Conservation (phyloP, 768 basidiomycete genomes). For the Lactarius vividus region DNA sequence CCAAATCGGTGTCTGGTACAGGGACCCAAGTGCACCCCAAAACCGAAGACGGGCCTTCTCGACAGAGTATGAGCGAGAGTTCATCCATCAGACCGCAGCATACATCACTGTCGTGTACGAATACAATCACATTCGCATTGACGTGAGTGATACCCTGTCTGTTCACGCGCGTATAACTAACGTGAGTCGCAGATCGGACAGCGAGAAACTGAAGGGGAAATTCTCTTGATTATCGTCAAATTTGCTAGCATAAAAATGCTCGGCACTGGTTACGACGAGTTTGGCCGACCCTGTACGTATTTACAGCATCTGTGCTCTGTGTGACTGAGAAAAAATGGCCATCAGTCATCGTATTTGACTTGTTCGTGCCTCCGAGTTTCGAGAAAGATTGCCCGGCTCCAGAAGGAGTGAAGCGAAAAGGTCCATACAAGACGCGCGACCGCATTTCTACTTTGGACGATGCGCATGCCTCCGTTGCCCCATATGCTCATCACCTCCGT, state of each 20-base stretch:
- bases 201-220: conserved; percentile 21
- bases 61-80: conserved; percentile 63
- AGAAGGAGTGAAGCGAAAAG: conserved; percentile 38
- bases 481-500: conserved; percentile 71
- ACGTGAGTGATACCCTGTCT: conserved; percentile 40
- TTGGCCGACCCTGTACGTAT: conserved; percentile 11
- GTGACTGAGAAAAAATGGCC: neutral
- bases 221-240: conserved; percentile 12
- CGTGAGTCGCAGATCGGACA: conserved; percentile 16
- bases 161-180: neutral
- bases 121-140: conserved; percentile 61
- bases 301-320: neutral
- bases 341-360: conserved; percentile 24
- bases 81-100: conserved; percentile 43
- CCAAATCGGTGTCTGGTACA: conserved; percentile 65
- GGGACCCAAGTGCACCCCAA: conserved; percentile 27
- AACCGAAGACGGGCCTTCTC: conserved; percentile 47
- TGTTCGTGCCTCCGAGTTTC: conserved; percentile 52
- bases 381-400: conserved; percentile 58
- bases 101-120: conserved; percentile 65
- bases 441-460: conserved; percentile 57
- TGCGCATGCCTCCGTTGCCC: conserved; percentile 58
- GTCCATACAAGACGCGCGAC: conserved; percentile 45
- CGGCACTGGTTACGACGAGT: conserved; percentile 20
- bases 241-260: conserved; percentile 24